Conservation (phyloP, 2,329 filamentous ascomycete genomes). For the Tolypocladium cylindrosporum region DNA sequence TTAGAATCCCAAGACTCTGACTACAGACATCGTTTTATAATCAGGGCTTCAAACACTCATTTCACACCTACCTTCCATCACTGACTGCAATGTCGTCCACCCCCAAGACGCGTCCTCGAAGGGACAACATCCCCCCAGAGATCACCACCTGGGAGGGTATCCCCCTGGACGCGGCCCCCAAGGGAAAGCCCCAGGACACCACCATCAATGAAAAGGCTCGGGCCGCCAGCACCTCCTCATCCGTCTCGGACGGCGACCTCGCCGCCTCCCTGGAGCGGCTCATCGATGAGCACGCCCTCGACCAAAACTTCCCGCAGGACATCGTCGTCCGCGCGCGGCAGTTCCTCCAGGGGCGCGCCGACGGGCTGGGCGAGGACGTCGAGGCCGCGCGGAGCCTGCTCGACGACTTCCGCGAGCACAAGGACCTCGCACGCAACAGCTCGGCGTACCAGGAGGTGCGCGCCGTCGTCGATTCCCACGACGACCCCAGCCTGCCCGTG, state of each 20-base stretch:
- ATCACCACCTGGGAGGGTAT: too few relatives aligned
- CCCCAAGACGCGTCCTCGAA: too few relatives aligned
- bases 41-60: too few relatives aligned
- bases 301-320: constrained; percentile 35
- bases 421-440: constrained; percentile 20
- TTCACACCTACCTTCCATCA: too few relatives aligned
- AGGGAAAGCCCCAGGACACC: neutral
- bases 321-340: constrained; percentile 28
- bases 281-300: constrained; percentile 29
- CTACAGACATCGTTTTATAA: too few relatives aligned
- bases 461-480: constrained; percentile 32
- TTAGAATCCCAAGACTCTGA: too few relatives aligned
- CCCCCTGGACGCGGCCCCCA: too few relatives aligned
- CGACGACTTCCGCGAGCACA: constrained; percentile 10
- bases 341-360: constrained; percentile 21
- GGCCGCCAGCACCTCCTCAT: neutral
- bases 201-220: neutral
- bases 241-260: neutral
- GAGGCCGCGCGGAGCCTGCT: constrained; percentile 10
- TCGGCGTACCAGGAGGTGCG: constrained; percentile 32
- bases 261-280: constrained; percentile 11
- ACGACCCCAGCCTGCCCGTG: constrained; percentile 27
- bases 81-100: too few relatives aligned
- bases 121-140: too few relatives aligned
- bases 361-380: constrained; percentile 2